A percentile compares a stretch with the other conserved stretches of the same genome.
These are phyloP conservation scores for Pseudogymnoascus sp. DNA, from an alignment of 2,329 filamentous ascomycete genomes.

Conservation along the genomic window DNA sequence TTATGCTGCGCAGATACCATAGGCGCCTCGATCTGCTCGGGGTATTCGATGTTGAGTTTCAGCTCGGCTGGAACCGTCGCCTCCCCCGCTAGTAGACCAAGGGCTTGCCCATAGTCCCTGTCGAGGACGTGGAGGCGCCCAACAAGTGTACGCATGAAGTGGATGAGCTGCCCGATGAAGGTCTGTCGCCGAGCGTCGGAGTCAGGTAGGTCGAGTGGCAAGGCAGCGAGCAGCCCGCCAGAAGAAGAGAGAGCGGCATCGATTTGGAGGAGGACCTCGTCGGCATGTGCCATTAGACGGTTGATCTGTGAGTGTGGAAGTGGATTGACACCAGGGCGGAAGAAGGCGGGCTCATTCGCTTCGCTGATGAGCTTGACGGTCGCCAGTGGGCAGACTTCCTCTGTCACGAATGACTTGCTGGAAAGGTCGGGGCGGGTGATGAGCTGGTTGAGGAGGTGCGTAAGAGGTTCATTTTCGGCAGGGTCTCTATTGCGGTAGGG, in stretches of 20 bases:
- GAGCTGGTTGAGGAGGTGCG: slow-evolving; percentile 21
- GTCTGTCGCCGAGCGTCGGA: slow-evolving; percentile 38
- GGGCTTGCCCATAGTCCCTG: slow-evolving; percentile 41
- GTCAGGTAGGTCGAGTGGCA: slow-evolving; percentile 38
- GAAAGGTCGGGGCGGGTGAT: background rate
- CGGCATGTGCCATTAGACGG: slow-evolving; percentile 48
- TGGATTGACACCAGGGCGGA: background rate
- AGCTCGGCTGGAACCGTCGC: slow-evolving; percentile 44
- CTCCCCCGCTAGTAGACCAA: slow-evolving; percentile 44
- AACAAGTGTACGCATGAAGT: slow-evolving; percentile 46
- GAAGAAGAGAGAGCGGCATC: slow-evolving; percentile 51
- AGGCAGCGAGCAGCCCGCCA: slow-evolving; percentile 48
- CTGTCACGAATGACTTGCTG: background rate
- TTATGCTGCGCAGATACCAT: slow-evolving; percentile 49
- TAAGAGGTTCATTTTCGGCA: slow-evolving; percentile 20
- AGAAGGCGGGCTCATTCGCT: background rate
- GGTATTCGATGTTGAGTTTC: slow-evolving; percentile 44
- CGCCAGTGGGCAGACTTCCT: background rate
- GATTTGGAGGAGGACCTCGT: slow-evolving; percentile 50
- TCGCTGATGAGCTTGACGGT: background rate
- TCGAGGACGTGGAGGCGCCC: slow-evolving; percentile 51
- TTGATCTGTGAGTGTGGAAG: background rate
- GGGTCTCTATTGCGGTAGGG: slow-evolving; percentile 39
- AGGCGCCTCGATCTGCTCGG: slow-evolving; percentile 40
- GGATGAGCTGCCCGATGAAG: slow-evolving; percentile 50